These are phyloP conservation scores for Rugonectria rugulosa DNA, from an alignment of 2,329 filamentous ascomycete species.

Conservation along the genomic window DNA sequence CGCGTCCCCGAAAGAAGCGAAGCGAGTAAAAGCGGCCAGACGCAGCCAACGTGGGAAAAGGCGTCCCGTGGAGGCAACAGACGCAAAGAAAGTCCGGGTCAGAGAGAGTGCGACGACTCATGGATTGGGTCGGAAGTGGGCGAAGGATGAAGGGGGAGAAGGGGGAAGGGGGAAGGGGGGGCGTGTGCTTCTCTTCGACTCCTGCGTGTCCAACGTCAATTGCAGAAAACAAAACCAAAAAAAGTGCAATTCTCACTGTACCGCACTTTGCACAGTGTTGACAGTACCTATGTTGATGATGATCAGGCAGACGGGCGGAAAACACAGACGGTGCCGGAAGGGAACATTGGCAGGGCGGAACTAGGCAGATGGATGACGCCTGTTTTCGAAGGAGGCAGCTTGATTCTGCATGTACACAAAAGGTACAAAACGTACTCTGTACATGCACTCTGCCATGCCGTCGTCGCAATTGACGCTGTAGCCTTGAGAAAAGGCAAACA, in stretches of 20 bases:
- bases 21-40: conserved; percentile 16
- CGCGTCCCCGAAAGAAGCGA: background rate
- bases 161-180: background rate
- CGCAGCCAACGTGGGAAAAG: background rate
- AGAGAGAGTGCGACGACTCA: too few relatives aligned
- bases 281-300: too few relatives aligned
- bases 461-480: conserved; percentile 3
- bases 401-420: background rate
- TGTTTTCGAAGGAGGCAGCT: background rate
- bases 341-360: too few relatives aligned
- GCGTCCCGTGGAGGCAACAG: conserved; percentile 3
- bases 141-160: conserved; percentile 9
- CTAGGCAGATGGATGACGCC: background rate
- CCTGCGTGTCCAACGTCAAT: too few relatives aligned
- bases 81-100: too few relatives aligned
- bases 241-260: too few relatives aligned
- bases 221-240: background rate
- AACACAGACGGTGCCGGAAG: too few relatives aligned
- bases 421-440: background rate
- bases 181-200: too few relatives aligned
- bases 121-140: conserved; percentile 20
- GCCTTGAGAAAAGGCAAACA: conserved; percentile 6
- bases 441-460: too few relatives aligned
- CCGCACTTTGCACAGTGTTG: too few relatives aligned
- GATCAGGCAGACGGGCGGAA: too few relatives aligned